Percentiles rank a stretch among this genome's conserved stretches.
phyloP scores from a whole-genome alignment of 148 eudicot genomes.

The Arctostaphylos glauca region DNA sequence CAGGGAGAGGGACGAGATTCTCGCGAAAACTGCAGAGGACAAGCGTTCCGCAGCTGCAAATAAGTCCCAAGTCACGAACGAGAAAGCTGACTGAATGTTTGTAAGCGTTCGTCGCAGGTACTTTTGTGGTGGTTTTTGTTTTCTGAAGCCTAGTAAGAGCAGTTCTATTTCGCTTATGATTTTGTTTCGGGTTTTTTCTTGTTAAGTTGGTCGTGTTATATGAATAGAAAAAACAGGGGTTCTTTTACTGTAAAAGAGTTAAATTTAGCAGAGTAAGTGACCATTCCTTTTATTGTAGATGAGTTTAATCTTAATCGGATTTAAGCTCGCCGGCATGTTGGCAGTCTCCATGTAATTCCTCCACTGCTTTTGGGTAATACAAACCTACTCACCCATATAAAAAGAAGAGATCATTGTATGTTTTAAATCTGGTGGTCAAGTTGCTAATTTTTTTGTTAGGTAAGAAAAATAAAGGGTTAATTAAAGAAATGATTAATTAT shows the following conservation, averaged over 20 bases:
- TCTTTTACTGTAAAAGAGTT: no score
- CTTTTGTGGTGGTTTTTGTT: background rate
- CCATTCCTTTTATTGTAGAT: background rate
- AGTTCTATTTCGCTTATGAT: background rate
- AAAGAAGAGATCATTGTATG: no score
- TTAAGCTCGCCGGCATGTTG: background rate
- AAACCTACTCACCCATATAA: no score
- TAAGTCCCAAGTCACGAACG: conserved; percentile 21
- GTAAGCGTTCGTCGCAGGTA: background rate
- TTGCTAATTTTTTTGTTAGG: no score
- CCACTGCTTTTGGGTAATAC: no score
- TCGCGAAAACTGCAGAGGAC: conserved; percentile 48
- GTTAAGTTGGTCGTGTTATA: background rate
- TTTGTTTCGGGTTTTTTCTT: background rate
- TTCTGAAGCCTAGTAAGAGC: background rate
- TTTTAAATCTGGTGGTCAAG: no score
- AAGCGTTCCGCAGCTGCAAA: conserved; percentile 29
- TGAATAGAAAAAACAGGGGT: background rate
- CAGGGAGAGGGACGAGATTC: conserved; percentile 52
- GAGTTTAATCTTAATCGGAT: background rate
- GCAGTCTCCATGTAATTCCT: no score
- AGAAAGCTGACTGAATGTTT: conserved; percentile 38
- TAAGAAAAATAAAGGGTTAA: no score
- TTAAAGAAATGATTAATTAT: no score
- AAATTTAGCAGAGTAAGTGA: background rate